Percentiles rank a stretch among this genome's conserved stretches.
phyloP scores from a whole-genome alignment of 805 yeast genomes.

The Cyberlindnera lachancei region DNA sequence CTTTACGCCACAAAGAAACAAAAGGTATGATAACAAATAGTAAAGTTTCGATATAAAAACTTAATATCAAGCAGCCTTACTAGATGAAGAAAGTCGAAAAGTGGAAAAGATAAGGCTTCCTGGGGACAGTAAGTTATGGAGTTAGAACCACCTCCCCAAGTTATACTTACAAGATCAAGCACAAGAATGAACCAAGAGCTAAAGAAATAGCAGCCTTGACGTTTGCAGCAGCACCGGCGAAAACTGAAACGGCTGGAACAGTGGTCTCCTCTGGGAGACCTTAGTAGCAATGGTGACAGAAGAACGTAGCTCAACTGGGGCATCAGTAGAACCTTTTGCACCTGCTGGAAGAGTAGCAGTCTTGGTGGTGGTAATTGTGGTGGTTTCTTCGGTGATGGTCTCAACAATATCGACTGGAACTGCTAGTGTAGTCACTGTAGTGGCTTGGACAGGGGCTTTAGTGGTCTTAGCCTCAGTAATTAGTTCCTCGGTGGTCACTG shows the following conservation, averaged over 20 bases:
- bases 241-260: slow-evolving; percentile 3
- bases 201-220: slow-evolving; percentile 18
- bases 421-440: slow-evolving; percentile 1
- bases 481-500: slow-evolving; percentile 13
- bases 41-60: too few species aligned
- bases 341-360: slow-evolving; percentile 4
- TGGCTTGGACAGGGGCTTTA: slow-evolving; percentile 1
- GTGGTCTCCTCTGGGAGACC: slow-evolving; percentile 2
- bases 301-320: slow-evolving; percentile 7
- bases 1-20: too few species aligned
- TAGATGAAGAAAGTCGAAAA: not conserved
- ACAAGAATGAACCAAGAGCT: slow-evolving; percentile 24
- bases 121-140: too few species aligned
- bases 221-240: slow-evolving; percentile 18
- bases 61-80: too few species aligned
- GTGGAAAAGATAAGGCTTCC: too few species aligned
- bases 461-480: slow-evolving; percentile 8
- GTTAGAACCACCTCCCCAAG: too few species aligned
- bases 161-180: slow-evolving; percentile 21
- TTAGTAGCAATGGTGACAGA: slow-evolving; percentile 8
- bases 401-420: slow-evolving; percentile 11
- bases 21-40: too few species aligned
- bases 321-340: not conserved
- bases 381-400: slow-evolving; percentile 5
- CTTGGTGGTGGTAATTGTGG: slow-evolving; percentile 3